Percentiles rank a stretch among this genome's conserved stretches.
Evolutionary conservation across 139 green algal species (phyloP).

Genomic region (Mesotaenium endlicherianum): DNA sequence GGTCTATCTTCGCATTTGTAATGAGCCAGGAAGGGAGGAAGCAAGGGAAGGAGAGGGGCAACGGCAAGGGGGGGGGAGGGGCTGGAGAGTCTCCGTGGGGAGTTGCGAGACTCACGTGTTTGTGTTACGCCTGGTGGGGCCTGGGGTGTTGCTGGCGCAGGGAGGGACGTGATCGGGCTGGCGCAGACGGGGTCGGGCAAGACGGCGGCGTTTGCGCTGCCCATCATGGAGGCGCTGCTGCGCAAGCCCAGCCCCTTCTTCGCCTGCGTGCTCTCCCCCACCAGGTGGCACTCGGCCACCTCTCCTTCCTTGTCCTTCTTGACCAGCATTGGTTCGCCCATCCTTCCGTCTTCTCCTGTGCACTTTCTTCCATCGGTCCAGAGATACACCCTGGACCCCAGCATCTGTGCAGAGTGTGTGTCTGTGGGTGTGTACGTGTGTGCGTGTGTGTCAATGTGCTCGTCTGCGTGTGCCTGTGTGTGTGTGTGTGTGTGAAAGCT

Average conservation of each 20-base stretch:
- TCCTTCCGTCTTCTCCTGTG: too few relatives aligned
- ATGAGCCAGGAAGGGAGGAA: neutral
- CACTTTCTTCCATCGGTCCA: too few relatives aligned
- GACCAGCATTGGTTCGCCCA: neutral
- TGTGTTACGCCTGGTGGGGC: neutral
- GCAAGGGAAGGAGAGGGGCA: neutral
- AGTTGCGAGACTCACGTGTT: neutral
- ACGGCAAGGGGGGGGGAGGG: neutral
- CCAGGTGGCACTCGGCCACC: conserved; percentile 40
- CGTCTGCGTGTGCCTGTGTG: neutral
- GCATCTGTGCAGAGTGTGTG: too few relatives aligned
- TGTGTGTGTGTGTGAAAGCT: neutral
- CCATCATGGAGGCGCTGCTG: conserved; percentile 90
- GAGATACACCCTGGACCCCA: too few relatives aligned
- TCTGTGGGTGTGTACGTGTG: too few relatives aligned
- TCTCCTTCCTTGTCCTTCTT: neutral
- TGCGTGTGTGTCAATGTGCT: neutral
- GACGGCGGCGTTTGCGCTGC: conserved; percentile 93
- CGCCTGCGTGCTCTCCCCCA: conserved; percentile 91
- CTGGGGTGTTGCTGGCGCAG: neutral
- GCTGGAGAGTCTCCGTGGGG: neutral
- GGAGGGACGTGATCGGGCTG: conserved; percentile 90
- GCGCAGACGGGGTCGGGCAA: conserved; percentile 97
- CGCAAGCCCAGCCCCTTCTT: conserved; percentile 87
- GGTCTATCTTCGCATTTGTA: neutral